Evolutionary conservation across 139 green algal genomes (phyloP), one percentile per base, ranked within the genome.

Genomic region (Micractinium conductrix): DNA sequence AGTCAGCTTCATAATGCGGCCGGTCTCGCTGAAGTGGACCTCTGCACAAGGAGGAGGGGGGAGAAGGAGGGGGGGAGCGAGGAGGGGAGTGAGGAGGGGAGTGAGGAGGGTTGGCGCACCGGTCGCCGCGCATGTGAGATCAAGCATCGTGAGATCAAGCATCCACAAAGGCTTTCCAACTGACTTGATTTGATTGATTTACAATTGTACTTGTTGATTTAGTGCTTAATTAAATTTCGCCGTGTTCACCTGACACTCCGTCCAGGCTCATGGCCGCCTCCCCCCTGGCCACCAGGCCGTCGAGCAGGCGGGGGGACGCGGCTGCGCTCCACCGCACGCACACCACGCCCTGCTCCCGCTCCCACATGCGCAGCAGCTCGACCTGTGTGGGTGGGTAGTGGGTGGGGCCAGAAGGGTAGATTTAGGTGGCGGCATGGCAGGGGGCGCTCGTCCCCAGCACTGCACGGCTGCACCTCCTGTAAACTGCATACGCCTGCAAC

Each of bases 281-380:
- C 10, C 10, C 53, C 53, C 53, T 62, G 50, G 74, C 50, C 30
- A 68, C 4, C 50, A 81, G 74, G 30, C 74, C 74, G 58, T 73
- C 40, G 26, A 82, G 76, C 55, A 82, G 76, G 38, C 76, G 53
- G 14, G 76, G 76, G 2, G 55, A 71, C 26, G 76, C 76, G 40
- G 53, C 53, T 16, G 76, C 76, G 26, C 26, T 73, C 76, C 76
- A 82, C 4, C 76, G 76, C 58, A 82, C 76, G 10, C 55, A 71
- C 37, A 82, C 62, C 58, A 82, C 76, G 2, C 76, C 76, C 4
- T 38, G 58, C 58, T 82, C 55, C 38, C 33, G n/a, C 58, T 82
- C 76, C 76, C 76, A 82, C 76, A 82, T 72, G 38, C 58, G 55
- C 58, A 55, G 76, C 55, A 82, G 38, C 55, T 82, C 76, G 17